Base-by-base conservation (phyloP, 306 rosid genomes). In the Pyrus communis region DNA sequence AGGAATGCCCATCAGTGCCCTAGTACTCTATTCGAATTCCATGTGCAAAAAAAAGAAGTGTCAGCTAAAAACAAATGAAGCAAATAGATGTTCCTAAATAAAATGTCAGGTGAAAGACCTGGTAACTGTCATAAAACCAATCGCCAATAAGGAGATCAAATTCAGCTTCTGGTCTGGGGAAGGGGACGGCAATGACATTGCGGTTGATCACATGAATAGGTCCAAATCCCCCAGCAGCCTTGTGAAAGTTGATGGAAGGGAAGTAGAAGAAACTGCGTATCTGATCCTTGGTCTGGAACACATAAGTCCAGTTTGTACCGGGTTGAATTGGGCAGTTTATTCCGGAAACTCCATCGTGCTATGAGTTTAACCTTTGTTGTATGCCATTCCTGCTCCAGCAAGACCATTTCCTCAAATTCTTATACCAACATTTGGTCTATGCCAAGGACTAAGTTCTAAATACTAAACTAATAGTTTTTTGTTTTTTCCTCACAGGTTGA, bases 261-360 rank as follows among this genome's bases (percentile, higher is more conserved):
- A 91, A 92, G 84, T 96, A 96, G 83, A 79, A 89, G 90, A 90
- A 92, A 30, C 86, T 88, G 73, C 96, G 97, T 59, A 96, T 92
- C 77, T 96, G 99, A 76, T 92, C 99, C 83, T 92, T 96, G 12
- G 83, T 67, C 45, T 85, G 83, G 80, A 96, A 91, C 76, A 54
- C 89, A 63, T 85, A 89, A 28, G 96, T 95, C 92, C 95, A 95
- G 80, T 82, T 92, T 1, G 59, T 82, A 5, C 86, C 85, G 1
- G 97, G 85, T 74, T 68, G 82, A 57, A 95, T 92, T 12, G 97
- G 96, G 75, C 97, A 92, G 72, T 92, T 91, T 63, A 93, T 91
- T 43, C 98, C 97, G 1, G 97, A 89, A 28, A 95, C 97, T 51
- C 99, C 97, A 87, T 95, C 97, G 88, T 95, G 91, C 99, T 97